Evolutionary conservation across 139 green algal species (phyloP).

Genomic region (Chlorella sp.): DNA sequence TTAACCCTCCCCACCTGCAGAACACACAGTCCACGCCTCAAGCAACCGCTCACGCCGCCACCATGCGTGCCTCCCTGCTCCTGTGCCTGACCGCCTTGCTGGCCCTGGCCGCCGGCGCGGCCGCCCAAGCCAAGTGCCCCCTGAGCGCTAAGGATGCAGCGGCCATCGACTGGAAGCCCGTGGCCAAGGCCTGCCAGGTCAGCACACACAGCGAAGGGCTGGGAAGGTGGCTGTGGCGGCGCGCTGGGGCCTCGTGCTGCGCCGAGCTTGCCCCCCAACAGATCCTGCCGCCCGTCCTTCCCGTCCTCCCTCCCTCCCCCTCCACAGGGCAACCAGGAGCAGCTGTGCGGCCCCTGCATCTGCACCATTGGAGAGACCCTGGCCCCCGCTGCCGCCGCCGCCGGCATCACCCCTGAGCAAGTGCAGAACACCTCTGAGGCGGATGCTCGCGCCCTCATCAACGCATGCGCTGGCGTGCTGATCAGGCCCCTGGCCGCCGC

Average conservation of each 20-base stretch:
- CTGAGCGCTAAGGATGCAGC: neutral
- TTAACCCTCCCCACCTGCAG: neutral
- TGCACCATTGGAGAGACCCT: neutral
- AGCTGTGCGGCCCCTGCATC: slow-evolving; percentile 15
- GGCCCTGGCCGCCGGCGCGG: neutral
- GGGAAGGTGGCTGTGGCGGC: too few species aligned
- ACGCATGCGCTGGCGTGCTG: neutral
- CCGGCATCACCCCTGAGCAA: neutral
- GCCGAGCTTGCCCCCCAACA: too few species aligned
- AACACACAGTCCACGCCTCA: neutral
- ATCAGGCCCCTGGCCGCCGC: neutral
- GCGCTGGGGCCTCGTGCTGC: too few species aligned
- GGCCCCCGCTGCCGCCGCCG: neutral
- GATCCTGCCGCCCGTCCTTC: too few species aligned
- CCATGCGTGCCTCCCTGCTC: neutral
- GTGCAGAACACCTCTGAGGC: neutral
- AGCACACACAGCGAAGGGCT: too few species aligned
- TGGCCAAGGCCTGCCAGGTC: neutral
- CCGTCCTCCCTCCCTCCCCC: too few species aligned
- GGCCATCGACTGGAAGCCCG: neutral
- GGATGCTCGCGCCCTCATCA: neutral
- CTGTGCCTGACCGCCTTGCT: neutral
- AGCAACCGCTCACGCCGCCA: neutral
- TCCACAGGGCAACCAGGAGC: neutral
- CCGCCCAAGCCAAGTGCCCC: neutral